Evolutionary conservation across 2,329 filamentous ascomycete species (phyloP).

Genomic region (Acrodontium crateriforme): DNA sequence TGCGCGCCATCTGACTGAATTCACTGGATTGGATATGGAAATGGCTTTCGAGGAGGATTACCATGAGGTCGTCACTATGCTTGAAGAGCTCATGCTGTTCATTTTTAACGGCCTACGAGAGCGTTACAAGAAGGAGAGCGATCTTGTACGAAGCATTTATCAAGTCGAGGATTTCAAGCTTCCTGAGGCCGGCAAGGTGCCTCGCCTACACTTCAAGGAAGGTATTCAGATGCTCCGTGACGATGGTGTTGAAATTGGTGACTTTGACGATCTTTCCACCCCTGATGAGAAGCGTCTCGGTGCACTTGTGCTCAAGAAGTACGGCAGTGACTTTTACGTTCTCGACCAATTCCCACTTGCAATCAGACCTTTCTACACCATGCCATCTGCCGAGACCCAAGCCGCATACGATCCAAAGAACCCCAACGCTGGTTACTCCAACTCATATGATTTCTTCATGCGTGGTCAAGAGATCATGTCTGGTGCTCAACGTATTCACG

Average conservation of each 20-base stretch:
- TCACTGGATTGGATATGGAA: slow-evolving; percentile 77
- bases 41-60: slow-evolving; percentile 77
- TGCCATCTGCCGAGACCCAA: slow-evolving; percentile 56
- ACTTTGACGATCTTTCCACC: slow-evolving; percentile 67
- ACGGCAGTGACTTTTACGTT: slow-evolving; percentile 89
- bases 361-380: slow-evolving; percentile 85
- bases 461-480: slow-evolving; percentile 56
- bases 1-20: slow-evolving; percentile 74
- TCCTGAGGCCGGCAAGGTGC: slow-evolving; percentile 58
- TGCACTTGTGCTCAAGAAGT: slow-evolving; percentile 72
- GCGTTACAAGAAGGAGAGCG: slow-evolving; percentile 57
- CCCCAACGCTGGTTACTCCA: slow-evolving; percentile 41
- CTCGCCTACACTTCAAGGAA: slow-evolving; percentile 64
- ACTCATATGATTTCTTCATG: slow-evolving; percentile 60
- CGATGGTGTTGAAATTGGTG: slow-evolving; percentile 60
- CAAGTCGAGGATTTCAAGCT: slow-evolving; percentile 66
- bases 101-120: slow-evolving; percentile 64
- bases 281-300: slow-evolving; percentile 83
- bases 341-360: slow-evolving; percentile 89
- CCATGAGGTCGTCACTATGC: slow-evolving; percentile 56
- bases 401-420: slow-evolving; percentile 27
- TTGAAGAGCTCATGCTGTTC: slow-evolving; percentile 61
- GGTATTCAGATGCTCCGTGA: slow-evolving; percentile 64
- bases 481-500: slow-evolving; percentile 52
- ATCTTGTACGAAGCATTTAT: slow-evolving; percentile 58